phyloP scores from a whole-genome alignment of 2,329 filamentous ascomycete species.

The Fusarium drepaniforme region DNA sequence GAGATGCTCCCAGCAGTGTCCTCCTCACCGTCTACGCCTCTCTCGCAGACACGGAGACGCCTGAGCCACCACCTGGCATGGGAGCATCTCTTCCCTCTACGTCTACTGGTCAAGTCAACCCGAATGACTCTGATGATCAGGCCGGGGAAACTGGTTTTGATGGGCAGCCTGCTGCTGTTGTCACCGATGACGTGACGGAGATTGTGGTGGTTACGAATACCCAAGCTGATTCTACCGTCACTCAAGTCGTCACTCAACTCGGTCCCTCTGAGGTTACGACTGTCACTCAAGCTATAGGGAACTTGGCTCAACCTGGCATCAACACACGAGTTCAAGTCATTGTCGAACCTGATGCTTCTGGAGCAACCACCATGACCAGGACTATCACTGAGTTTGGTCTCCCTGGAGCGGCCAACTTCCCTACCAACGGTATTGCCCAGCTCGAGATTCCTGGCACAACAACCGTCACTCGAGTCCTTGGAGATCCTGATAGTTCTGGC shows the following conservation, averaged over 20 bases:
- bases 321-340: not conserved
- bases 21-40: slow-evolving; percentile 60
- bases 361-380: not conserved
- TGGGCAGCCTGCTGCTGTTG: not conserved
- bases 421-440: not conserved
- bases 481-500: not conserved
- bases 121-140: not conserved
- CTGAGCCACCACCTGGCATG: slow-evolving; percentile 52
- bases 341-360: not conserved
- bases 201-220: not conserved
- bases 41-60: slow-evolving; percentile 42
- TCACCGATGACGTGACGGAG: not conserved
- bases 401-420: not conserved
- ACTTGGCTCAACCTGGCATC: not conserved
- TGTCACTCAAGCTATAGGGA: not conserved
- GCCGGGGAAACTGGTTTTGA: not conserved
- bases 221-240: not conserved
- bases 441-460: not conserved
- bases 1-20: slow-evolving; percentile 45
- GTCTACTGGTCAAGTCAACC: not conserved
- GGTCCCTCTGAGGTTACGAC: not conserved
- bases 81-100: slow-evolving; percentile 17
- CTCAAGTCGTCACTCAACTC: not conserved
- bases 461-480: not conserved
- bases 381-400: not conserved